Conservation (phyloP, 148 eudicot genomes). For the Rhododendron molle region DNA sequence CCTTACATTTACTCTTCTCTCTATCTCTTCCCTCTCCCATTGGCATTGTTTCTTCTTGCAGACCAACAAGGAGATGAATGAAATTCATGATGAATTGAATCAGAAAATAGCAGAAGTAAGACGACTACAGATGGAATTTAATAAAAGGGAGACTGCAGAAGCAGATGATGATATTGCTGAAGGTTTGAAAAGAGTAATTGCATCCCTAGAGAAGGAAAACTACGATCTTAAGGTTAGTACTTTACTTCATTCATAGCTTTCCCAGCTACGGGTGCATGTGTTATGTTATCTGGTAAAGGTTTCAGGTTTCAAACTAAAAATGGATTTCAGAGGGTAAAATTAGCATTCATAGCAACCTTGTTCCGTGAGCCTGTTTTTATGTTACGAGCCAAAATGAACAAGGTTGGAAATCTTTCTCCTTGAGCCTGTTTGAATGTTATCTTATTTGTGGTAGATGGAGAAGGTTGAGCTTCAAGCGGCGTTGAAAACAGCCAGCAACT, state of each 20-base stretch:
- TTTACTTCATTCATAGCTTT: slow-evolving; percentile 6
- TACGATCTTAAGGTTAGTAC: slow-evolving; percentile 55
- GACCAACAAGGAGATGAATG: slow-evolving; percentile 46
- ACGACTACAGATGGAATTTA: slow-evolving; percentile 58
- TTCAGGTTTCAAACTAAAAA: background rate
- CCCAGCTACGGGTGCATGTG: background rate
- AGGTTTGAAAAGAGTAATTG: slow-evolving; percentile 47
- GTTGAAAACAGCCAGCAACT: slow-evolving; percentile 26
- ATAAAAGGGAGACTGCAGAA: slow-evolving; percentile 40
- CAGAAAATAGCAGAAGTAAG: slow-evolving; percentile 56
- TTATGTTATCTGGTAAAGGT: background rate
- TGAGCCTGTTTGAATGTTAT: slow-evolving; percentile 3
- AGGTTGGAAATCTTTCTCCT: background rate
- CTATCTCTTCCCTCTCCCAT: background rate
- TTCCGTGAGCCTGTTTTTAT: slow-evolving; percentile 6
- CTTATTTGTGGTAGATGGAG: slow-evolving; percentile 32
- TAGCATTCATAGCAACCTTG: background rate
- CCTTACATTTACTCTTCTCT: background rate
- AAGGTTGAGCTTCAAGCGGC: slow-evolving; percentile 47
- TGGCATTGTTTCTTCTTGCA: slow-evolving; percentile 25
- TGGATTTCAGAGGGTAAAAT: background rate
- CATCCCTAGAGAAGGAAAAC: slow-evolving; percentile 65
- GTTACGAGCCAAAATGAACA: background rate
- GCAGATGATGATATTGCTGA: slow-evolving; percentile 33
- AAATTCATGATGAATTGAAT: slow-evolving; percentile 52